A percentile compares a stretch with the other conserved stretches of the same genome.
Evolutionary conservation across 257 asterid species (phyloP).

Genomic region (Solanum boliviense): DNA sequence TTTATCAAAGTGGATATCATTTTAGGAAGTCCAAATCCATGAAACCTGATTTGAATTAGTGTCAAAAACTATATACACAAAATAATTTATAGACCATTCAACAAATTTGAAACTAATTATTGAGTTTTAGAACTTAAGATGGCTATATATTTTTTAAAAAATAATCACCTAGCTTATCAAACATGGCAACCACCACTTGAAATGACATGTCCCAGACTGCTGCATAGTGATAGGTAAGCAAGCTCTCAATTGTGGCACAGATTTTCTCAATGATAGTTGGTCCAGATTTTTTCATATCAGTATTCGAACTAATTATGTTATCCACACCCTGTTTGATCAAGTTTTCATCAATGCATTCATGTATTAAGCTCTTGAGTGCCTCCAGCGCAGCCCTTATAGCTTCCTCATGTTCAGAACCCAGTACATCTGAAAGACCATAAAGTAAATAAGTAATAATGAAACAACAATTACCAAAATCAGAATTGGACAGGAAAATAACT

Average conservation of each 20-base stretch:
- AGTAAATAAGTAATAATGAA: not conserved
- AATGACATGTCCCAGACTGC: slow-evolving; percentile 81
- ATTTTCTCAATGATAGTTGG: slow-evolving; percentile 78
- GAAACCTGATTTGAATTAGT: not conserved
- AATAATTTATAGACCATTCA: not conserved
- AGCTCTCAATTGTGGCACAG: slow-evolving; percentile 71
- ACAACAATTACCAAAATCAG: not conserved
- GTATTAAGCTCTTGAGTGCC: slow-evolving; percentile 63
- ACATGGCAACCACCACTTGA: slow-evolving; percentile 67
- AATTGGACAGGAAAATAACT: not conserved
- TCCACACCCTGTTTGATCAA: slow-evolving; percentile 72
- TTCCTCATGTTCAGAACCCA: slow-evolving; percentile 87
- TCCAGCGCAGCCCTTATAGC: slow-evolving; percentile 63
- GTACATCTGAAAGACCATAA: slow-evolving; percentile 42
- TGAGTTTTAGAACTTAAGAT: not conserved
- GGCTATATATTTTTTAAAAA: not conserved
- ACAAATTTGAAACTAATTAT: not conserved
- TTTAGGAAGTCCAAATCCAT: not conserved
- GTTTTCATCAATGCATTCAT: slow-evolving; percentile 63
- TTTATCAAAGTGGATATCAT: not conserved
- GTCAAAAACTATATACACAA: not conserved
- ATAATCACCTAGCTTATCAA: slow-evolving; percentile 72
- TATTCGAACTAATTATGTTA: slow-evolving; percentile 26
- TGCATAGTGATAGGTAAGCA: slow-evolving; percentile 64
- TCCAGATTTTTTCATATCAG: slow-evolving; percentile 37